Evolutionary conservation across 345 rosid genomes (phyloP).

Genomic region (Heritiera littoralis): DNA sequence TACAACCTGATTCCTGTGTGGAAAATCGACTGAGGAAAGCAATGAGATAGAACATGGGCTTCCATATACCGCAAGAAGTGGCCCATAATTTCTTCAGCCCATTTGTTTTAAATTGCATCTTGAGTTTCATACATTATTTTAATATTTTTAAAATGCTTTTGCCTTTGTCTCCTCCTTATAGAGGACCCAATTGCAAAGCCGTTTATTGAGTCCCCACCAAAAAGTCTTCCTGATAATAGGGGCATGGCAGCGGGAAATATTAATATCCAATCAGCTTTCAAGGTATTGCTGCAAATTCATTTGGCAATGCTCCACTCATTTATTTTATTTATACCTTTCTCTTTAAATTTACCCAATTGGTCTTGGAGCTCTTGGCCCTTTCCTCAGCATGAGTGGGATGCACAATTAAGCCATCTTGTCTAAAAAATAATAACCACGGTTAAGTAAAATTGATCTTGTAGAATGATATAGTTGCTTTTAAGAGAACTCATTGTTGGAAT

Average conservation of each 20-base stretch:
- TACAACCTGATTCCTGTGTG: not conserved
- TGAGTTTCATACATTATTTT: not conserved
- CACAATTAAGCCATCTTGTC: not conserved
- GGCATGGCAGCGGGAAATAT: conserved; percentile 35
- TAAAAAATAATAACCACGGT: not conserved
- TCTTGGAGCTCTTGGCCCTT: not conserved
- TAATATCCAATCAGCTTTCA: conserved; percentile 34
- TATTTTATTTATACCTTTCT: not conserved
- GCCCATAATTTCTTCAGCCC: not conserved
- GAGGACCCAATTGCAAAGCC: conserved; percentile 79
- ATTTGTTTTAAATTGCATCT: conserved; percentile 5
- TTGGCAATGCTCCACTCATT: not conserved
- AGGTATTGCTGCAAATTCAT: conserved; percentile 40
- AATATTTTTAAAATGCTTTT: conserved; percentile 10
- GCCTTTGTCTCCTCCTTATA: conserved; percentile 29
- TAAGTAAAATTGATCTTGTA: not conserved
- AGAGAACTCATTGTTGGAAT: not conserved
- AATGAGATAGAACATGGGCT: not conserved
- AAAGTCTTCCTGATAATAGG: conserved; percentile 41
- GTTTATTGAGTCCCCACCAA: conserved; percentile 42
- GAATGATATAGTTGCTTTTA: conserved; percentile 1
- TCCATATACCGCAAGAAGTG: not conserved
- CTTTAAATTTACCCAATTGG: not conserved
- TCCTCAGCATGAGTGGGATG: not conserved
- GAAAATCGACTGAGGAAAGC: not conserved